phyloP scores from a whole-genome alignment of 2,329 filamentous ascomycete genomes.

The Camillea tinctor region DNA sequence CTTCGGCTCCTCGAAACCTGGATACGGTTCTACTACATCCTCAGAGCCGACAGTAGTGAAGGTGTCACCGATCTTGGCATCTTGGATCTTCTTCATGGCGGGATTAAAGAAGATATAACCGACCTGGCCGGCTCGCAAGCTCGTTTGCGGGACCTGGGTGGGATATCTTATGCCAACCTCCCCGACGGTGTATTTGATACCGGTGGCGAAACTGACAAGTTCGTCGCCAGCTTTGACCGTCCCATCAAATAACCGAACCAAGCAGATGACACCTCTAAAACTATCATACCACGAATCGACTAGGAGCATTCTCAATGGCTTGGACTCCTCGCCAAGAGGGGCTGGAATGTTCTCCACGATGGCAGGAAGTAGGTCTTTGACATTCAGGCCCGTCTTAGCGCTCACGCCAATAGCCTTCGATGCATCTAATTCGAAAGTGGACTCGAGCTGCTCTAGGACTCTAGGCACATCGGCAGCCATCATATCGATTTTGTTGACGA shows the following conservation, averaged over 20 bases:
- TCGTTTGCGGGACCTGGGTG: constrained; percentile 74
- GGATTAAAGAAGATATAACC: constrained; percentile 98
- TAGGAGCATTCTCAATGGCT: constrained; percentile 78
- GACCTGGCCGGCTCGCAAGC: constrained; percentile 86
- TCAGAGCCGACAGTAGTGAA: constrained; percentile 82
- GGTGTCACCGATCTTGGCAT: constrained; percentile 94
- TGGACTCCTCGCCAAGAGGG: constrained; percentile 69
- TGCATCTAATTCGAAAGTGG: constrained; percentile 78
- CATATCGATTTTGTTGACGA: constrained; percentile 96
- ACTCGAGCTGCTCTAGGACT: constrained; percentile 81
- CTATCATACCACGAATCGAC: constrained; percentile 99
- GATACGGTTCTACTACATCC: constrained; percentile 73
- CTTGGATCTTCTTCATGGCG: constrained; percentile 94
- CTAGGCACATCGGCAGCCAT: constrained; percentile 83
- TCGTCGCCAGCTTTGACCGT: constrained; percentile 78
- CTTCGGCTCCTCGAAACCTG: constrained; percentile 95
- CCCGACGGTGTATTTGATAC: constrained; percentile 86
- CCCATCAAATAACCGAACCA: constrained; percentile 91
- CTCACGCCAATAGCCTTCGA: constrained; percentile 71
- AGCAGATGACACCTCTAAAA: constrained; percentile 87
- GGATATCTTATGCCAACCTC: constrained; percentile 98
- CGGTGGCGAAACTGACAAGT: constrained; percentile 84
- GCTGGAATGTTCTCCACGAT: constrained; percentile 84
- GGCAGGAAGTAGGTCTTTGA: constrained; percentile 76
- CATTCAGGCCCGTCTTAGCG: constrained; percentile 90